Conservation (phyloP, 768 basidiomycete genomes). For the Erythrobasidium yunnanense region DNA sequence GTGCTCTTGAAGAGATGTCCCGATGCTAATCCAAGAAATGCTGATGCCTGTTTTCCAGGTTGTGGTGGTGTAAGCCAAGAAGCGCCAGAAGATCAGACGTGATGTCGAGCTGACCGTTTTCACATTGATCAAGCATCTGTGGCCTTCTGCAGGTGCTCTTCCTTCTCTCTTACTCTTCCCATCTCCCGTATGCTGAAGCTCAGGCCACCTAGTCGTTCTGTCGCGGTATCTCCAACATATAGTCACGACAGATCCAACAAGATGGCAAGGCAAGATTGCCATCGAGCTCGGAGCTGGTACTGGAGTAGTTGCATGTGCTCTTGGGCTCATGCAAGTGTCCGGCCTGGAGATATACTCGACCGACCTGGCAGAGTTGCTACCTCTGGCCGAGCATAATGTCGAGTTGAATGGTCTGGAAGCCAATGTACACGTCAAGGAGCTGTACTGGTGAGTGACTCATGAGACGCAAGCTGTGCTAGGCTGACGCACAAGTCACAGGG, state of each 20-base stretch:
- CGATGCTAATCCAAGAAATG: not conserved
- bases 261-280: slow-evolving; percentile 19
- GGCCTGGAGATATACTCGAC: slow-evolving; percentile 18
- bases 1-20: not conserved
- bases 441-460: not conserved
- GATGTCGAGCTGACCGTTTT: not conserved
- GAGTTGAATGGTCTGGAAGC: not conserved
- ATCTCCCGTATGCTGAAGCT: not conserved
- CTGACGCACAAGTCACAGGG: not conserved
- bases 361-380: slow-evolving; percentile 16
- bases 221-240: slow-evolving; percentile 4
- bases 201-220: not conserved
- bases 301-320: slow-evolving; percentile 9
- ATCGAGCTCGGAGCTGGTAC: slow-evolving; percentile 24
- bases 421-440: slow-evolving; percentile 14
- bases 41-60: not conserved
- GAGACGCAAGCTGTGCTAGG: not conserved
- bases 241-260: not conserved
- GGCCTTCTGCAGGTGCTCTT: slow-evolving; percentile 7
- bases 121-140: slow-evolving; percentile 1
- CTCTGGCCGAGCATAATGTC: slow-evolving; percentile 15
- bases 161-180: not conserved
- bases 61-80: slow-evolving; percentile 13
- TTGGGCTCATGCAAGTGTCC: not conserved
- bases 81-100: not conserved